Conservation (phyloP, 805 yeast genomes). For the Teunomyces panamensis region DNA sequence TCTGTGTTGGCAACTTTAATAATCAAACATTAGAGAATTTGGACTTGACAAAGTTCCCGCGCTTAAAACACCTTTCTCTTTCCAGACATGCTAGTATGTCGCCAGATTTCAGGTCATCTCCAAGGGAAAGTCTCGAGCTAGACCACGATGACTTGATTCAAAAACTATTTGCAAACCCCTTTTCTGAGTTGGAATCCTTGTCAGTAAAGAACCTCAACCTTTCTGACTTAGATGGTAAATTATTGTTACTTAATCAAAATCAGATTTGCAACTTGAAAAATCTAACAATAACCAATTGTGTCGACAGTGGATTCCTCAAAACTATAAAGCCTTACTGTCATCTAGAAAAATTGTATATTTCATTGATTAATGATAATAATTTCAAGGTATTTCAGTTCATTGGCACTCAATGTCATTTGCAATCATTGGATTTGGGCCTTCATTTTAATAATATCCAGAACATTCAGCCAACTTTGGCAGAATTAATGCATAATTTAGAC, state of each 20-base stretch:
- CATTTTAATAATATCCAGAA: not conserved
- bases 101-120: not conserved
- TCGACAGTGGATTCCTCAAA: not conserved
- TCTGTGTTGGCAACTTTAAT: not conserved
- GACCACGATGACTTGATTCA: conserved; percentile 1
- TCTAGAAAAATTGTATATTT: not conserved
- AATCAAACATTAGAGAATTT: not conserved
- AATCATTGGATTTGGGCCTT: not conserved
- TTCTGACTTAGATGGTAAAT: not conserved
- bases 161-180: not conserved
- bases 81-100: not conserved
- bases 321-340: not conserved
- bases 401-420: not conserved
- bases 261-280: not conserved
- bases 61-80: not conserved
- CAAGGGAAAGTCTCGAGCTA: not conserved
- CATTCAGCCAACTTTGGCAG: not conserved
- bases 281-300: not conserved
- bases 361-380: conserved; percentile 1
- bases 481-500: not conserved
- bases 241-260: not conserved
- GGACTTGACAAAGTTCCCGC: not conserved
- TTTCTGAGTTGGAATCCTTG: not conserved
- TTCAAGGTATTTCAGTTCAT: not conserved
- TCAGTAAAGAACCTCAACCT: not conserved